phyloP scores from a whole-genome alignment of 2,329 filamentous ascomycete genomes.

The Oidium heveae region DNA sequence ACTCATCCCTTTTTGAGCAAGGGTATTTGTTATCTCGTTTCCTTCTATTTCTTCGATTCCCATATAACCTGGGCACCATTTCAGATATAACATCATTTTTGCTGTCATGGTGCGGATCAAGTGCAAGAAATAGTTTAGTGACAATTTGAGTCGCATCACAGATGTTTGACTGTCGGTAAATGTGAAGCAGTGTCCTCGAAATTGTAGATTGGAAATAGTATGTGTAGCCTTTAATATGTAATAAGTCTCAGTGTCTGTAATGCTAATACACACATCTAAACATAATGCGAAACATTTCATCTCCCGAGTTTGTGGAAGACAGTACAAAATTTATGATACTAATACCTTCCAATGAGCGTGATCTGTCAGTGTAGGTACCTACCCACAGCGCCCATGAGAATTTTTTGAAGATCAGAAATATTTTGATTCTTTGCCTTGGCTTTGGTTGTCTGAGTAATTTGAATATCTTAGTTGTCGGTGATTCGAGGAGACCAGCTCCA shows the following conservation, averaged over 20 bases:
- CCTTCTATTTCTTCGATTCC: not conserved
- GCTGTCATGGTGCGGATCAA: not conserved
- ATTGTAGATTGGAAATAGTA: not conserved
- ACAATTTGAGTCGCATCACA: not conserved
- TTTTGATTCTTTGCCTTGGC: no score
- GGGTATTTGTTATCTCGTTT: not conserved
- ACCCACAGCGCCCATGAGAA: no score
- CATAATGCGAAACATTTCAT: not conserved
- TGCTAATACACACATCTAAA: not conserved
- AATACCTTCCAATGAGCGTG: no score
- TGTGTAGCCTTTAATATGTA: not conserved
- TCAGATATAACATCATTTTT: not conserved
- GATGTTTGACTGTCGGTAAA: not conserved
- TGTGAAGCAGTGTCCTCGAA: not conserved
- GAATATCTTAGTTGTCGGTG: no score
- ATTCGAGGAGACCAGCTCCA: no score
- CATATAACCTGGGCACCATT: not conserved
- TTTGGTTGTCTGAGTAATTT: no score
- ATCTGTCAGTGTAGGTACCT: no score
- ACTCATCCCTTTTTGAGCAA: not conserved
- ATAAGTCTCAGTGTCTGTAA: not conserved
- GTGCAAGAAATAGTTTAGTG: no score
- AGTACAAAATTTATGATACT: not conserved
- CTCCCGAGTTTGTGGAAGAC: not conserved
- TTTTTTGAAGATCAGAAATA: no score